Percentiles rank a stretch among this genome's conserved stretches.
Conservation (phyloP, 2,329 filamentous ascomycete genomes). For the Fusarium subglutinans region DNA sequence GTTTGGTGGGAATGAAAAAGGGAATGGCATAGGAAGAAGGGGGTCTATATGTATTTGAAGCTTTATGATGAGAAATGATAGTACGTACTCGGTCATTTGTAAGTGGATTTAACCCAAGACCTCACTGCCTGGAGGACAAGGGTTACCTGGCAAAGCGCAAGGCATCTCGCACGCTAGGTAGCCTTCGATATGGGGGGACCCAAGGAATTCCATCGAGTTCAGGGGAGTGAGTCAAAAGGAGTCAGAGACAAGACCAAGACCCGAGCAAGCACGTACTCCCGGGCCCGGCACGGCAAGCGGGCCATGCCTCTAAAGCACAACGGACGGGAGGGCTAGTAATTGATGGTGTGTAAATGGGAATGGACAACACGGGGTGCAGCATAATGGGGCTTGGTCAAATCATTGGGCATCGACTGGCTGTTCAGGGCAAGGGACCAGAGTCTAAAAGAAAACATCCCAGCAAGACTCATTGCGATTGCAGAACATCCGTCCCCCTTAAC, state of each 20-base stretch:
- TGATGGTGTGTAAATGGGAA: slow-evolving; percentile 25
- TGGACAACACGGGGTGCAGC: slow-evolving; percentile 26
- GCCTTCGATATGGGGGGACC: slow-evolving; percentile 24
- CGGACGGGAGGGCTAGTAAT: slow-evolving; percentile 28
- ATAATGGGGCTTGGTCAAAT: slow-evolving; percentile 33
- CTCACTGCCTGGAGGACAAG: slow-evolving; percentile 34
- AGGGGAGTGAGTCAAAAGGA: slow-evolving; percentile 35
- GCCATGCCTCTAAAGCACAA: slow-evolving; percentile 35
- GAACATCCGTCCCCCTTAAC: slow-evolving; percentile 9
- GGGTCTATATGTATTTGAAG: slow-evolving; percentile 38
- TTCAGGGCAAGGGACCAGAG: slow-evolving; percentile 29
- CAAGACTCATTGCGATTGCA: slow-evolving; percentile 4
- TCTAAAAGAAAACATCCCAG: slow-evolving; percentile 26
- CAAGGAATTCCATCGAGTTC: slow-evolving; percentile 16
- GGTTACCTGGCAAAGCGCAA: slow-evolving; percentile 31
- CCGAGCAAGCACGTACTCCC: slow-evolving; percentile 29
- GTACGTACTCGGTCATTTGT: slow-evolving; percentile 36
- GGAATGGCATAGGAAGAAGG: slow-evolving; percentile 20
- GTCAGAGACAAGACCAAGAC: slow-evolving; percentile 24
- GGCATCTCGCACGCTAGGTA: slow-evolving; percentile 33
- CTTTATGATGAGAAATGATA: slow-evolving; percentile 27
- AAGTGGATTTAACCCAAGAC: slow-evolving; percentile 32
- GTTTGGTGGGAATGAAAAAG: slow-evolving; percentile 23
- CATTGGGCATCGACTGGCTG: slow-evolving; percentile 40
- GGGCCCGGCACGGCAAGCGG: slow-evolving; percentile 33